A percentile compares a stretch with the other conserved stretches of the same genome.
These are phyloP conservation scores for Penicillium rolfsii DNA, from an alignment of 2,329 filamentous ascomycete genomes.

Conservation along the genomic window DNA sequence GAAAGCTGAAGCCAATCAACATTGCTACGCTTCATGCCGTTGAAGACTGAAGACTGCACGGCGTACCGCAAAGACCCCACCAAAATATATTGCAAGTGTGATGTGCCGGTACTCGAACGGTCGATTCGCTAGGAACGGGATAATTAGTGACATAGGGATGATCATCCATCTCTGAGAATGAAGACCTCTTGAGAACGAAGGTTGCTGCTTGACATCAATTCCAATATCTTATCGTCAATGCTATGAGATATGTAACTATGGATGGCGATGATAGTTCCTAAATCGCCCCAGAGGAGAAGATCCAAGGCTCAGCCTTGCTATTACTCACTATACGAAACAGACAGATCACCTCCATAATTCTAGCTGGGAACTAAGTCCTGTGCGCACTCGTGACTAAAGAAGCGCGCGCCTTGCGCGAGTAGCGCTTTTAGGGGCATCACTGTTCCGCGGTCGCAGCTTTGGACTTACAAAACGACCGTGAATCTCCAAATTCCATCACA, in stretches of 20 bases:
- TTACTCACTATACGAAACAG: neutral
- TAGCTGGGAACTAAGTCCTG: neutral
- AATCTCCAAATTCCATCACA: neutral
- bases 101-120: neutral
- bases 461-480: neutral
- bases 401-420: slow-evolving; percentile 7
- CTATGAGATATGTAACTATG: neutral
- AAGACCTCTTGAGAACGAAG: neutral
- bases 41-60: neutral
- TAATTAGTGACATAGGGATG: neutral
- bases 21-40: neutral
- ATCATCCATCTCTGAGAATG: neutral
- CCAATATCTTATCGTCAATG: neutral
- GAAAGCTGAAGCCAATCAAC: neutral
- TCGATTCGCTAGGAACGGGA: neutral
- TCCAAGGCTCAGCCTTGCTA: neutral
- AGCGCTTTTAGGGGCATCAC: neutral
- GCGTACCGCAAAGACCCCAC: neutral
- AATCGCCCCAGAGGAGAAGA: neutral
- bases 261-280: neutral
- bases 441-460: neutral
- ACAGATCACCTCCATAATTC: neutral
- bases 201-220: neutral
- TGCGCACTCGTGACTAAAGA: neutral
- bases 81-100: neutral